Conservation (phyloP, 495 filamentous ascomycete species). For the Aspergillus ellipticus region DNA sequence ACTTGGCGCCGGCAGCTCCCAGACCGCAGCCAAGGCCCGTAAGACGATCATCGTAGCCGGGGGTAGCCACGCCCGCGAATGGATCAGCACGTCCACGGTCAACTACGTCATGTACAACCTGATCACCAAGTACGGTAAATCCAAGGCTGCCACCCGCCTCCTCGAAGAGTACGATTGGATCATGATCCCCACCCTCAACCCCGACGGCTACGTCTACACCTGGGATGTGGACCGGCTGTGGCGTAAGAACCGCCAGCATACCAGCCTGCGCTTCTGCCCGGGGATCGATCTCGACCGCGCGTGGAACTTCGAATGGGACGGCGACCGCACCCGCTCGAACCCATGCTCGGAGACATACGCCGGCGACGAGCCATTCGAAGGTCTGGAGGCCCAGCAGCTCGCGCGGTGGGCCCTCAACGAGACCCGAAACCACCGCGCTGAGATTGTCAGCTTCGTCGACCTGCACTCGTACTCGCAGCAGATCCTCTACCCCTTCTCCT, state of each 20-base stretch:
- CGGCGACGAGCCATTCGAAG: conserved; percentile 80
- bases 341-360: conserved; percentile 92
- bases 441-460: conserved; percentile 81
- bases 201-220: conserved; percentile 90
- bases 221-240: conserved; percentile 91
- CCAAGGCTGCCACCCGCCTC: conserved; percentile 62
- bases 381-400: conserved; percentile 68
- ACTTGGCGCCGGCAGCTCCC: conserved; percentile 60
- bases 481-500: conserved; percentile 89
- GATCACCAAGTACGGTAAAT: conserved; percentile 74
- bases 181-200: conserved; percentile 87
- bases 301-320: conserved; percentile 83
- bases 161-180: conserved; percentile 80
- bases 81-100: conserved; percentile 93
- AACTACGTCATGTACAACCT: conserved; percentile 87
- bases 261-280: conserved; percentile 74
- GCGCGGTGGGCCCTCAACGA: conserved; percentile 86
- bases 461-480: conserved; percentile 96
- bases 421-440: conserved; percentile 62
- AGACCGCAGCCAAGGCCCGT: conserved; percentile 41
- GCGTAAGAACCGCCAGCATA: conserved; percentile 91
- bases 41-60: conserved; percentile 82
- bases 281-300: conserved; percentile 87
- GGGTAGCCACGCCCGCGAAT: conserved; percentile 88
- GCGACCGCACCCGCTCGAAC: conserved; percentile 60